Percentiles rank a stretch among this genome's conserved stretches.
Evolutionary conservation across 2,329 filamentous ascomycete species (phyloP).

Genomic region (Fusarium tricinctum): DNA sequence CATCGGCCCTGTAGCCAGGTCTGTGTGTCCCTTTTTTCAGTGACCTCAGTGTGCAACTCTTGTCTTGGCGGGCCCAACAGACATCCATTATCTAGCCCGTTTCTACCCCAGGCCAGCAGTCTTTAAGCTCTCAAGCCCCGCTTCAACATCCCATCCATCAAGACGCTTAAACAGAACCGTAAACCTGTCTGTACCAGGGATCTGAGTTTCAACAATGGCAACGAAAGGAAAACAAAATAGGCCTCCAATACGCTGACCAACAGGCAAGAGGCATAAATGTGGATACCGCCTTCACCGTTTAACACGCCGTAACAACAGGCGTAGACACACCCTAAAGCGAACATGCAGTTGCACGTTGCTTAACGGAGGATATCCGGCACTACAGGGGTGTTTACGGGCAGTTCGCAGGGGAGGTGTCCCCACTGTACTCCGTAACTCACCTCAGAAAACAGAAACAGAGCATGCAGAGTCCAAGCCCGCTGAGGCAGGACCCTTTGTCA

Average conservation of each 20-base stretch:
- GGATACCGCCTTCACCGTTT: conserved; percentile 28
- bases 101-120: neutral
- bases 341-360: neutral
- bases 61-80: neutral
- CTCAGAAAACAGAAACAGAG: neutral
- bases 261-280: neutral
- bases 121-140: neutral
- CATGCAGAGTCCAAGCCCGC: neutral
- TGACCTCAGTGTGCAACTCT: conserved; percentile 21
- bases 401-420: conserved; percentile 22
- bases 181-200: neutral
- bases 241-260: conserved; percentile 12
- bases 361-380: conserved; percentile 37
- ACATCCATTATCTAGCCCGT: neutral
- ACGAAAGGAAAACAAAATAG: conserved; percentile 3
- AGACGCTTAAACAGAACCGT: neutral
- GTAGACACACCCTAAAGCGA: neutral
- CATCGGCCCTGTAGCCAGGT: neutral
- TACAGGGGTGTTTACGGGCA: conserved; percentile 24
- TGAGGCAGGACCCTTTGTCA: neutral
- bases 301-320: conserved; percentile 23
- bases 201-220: neutral
- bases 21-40: neutral
- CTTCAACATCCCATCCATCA: neutral
- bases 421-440: conserved; percentile 28